A percentile compares a stretch with the other conserved stretches of the same genome.
phyloP scores from a whole-genome alignment of 2,329 filamentous ascomycete species.

The Trichocomaceae sp. region DNA sequence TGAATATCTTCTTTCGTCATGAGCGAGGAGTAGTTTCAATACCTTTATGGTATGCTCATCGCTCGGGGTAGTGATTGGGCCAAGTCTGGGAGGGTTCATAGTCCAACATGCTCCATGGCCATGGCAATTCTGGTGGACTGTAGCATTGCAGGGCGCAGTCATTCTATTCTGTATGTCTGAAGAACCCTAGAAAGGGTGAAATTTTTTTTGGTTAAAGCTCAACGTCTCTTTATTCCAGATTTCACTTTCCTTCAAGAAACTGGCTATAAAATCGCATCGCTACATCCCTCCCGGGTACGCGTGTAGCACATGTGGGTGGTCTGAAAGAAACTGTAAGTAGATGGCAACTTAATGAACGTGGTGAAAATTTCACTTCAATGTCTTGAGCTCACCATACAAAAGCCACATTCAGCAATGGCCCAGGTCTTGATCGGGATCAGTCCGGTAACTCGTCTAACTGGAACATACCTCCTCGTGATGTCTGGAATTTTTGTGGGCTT shows the following conservation, averaged over 20 bases:
- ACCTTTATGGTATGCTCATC: constrained; percentile 8
- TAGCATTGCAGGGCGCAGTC: constrained; percentile 6
- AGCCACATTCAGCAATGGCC: constrained; percentile 6
- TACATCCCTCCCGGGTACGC: constrained; percentile 10
- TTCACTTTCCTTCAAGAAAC: constrained; percentile 11
- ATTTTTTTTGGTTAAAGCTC: no score
- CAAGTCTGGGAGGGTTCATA: constrained; percentile 10
- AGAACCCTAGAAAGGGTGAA: no score
- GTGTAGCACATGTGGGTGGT: constrained; percentile 5
- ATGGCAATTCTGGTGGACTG: constrained; percentile 11
- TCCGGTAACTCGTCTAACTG: constrained; percentile 4
- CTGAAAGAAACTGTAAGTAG: constrained; percentile 9
- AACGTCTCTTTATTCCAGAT: neutral
- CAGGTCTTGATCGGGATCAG: constrained; percentile 9
- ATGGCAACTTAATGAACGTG: neutral
- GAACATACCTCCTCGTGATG: constrained; percentile 2
- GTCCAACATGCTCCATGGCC: constrained; percentile 10
- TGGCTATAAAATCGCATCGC: constrained; percentile 9
- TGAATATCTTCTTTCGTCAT: constrained; percentile 12
- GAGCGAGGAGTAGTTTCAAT: constrained; percentile 11
- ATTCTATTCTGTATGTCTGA: constrained; percentile 1
- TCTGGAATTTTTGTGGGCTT: constrained; percentile 11
- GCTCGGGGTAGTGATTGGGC: constrained; percentile 2
- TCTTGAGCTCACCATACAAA: neutral
- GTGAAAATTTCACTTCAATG: neutral